A percentile compares a stretch with the other conserved stretches of the same genome.
Evolutionary conservation across 192 early-diverging fungal species (phyloP).

Genomic region (Spizellomyces sp.): DNA sequence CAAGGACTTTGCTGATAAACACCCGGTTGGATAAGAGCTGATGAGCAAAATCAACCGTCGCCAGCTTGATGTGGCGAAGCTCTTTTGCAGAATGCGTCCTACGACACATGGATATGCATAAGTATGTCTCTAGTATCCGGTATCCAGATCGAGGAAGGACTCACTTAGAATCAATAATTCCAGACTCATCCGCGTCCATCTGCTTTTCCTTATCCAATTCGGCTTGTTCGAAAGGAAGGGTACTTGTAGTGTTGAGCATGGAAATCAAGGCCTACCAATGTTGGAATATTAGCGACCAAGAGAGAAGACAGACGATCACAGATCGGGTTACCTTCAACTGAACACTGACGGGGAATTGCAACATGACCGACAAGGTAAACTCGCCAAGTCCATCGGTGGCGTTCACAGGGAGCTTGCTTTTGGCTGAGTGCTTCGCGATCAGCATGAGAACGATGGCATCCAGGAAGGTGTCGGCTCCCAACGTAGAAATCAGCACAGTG

Average conservation of each 20-base stretch:
- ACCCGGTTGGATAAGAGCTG: conserved; percentile 52
- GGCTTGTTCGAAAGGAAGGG: conserved; percentile 27
- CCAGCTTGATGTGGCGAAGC: conserved; percentile 67
- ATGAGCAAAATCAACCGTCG: conserved; percentile 55
- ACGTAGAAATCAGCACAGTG: conserved; percentile 73
- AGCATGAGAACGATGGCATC: conserved; percentile 72
- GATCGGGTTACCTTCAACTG: conserved; percentile 55
- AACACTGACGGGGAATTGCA: conserved; percentile 64
- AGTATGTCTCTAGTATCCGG: too few species aligned
- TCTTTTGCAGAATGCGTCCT: conserved; percentile 40
- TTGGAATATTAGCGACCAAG: too few species aligned
- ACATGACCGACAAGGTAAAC: conserved; percentile 73
- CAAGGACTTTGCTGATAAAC: conserved; percentile 56
- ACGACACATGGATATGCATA: too few species aligned
- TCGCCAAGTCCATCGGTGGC: conserved; percentile 70
- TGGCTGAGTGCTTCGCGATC: conserved; percentile 68
- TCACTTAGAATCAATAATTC: conserved; percentile 4
- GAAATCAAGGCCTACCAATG: conserved; percentile 40
- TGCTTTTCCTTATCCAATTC: conserved; percentile 1
- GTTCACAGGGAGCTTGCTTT: conserved; percentile 44
- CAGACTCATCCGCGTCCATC: conserved; percentile 7
- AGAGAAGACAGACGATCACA: too few species aligned
- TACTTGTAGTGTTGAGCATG: conserved; percentile 48
- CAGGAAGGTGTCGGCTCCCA: conserved; percentile 78
- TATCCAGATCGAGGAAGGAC: too few species aligned